Conservation (phyloP, 2,329 filamentous ascomycete genomes). For the Tothia fuscella region DNA sequence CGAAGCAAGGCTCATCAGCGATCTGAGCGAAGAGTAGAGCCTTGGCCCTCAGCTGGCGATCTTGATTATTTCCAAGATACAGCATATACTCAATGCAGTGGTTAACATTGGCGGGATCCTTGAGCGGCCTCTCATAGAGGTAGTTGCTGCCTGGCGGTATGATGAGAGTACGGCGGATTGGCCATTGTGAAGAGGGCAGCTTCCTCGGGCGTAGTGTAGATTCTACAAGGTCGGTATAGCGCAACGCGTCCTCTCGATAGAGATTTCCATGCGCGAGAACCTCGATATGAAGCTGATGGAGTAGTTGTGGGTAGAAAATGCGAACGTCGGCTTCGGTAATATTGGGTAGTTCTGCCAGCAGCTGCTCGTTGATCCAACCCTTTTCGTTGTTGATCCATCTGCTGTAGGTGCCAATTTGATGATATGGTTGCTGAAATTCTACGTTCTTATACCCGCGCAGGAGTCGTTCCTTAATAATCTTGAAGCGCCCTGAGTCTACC, state of each 20-base stretch:
- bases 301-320: constrained; percentile 65
- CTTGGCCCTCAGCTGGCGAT: constrained; percentile 61
- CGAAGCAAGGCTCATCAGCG: constrained; percentile 84
- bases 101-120: constrained; percentile 45
- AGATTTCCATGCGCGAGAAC: constrained; percentile 83
- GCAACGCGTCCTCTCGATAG: constrained; percentile 84
- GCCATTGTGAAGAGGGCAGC: constrained; percentile 69
- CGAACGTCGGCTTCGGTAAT: constrained; percentile 65
- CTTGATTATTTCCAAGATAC: constrained; percentile 34
- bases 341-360: constrained; percentile 61
- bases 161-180: constrained; percentile 62
- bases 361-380: constrained; percentile 67
- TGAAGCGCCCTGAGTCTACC: constrained; percentile 76
- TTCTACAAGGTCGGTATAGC: constrained; percentile 73
- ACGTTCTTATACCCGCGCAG: constrained; percentile 70
- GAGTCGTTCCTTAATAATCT: constrained; percentile 79
- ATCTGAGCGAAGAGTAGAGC: constrained; percentile 77
- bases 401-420: constrained; percentile 74
- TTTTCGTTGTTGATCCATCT: constrained; percentile 68
- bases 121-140: constrained; percentile 49
- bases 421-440: constrained; percentile 78
- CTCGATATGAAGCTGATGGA: constrained; percentile 79
- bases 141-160: constrained; percentile 72
- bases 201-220: constrained; percentile 60
- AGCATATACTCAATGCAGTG: constrained; percentile 40